These are phyloP conservation scores for Berberis vulgaris DNA, from an alignment of 164 flowering plant genomes.

Conservation along the genomic window DNA sequence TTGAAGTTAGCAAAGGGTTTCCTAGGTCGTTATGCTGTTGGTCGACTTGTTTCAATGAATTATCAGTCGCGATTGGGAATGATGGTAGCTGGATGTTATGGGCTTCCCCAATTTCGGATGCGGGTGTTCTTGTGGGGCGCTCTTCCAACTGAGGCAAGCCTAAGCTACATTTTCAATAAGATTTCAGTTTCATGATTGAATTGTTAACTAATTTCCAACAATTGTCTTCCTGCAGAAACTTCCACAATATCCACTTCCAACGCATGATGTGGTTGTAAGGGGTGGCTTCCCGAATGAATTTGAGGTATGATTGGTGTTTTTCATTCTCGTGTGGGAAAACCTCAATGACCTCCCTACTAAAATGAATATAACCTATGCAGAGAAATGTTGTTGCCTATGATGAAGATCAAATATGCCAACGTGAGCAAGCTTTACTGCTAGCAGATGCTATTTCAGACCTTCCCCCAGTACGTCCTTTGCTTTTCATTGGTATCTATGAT, in stretches of 20 bases:
- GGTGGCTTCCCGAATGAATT: conserved; percentile 50
- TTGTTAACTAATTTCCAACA: neutral
- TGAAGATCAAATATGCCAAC: conserved; percentile 14
- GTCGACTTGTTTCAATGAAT: conserved; percentile 50
- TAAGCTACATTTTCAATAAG: neutral
- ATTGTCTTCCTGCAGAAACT: conserved; percentile 33
- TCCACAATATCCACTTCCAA: conserved; percentile 76
- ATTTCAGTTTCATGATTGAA: neutral
- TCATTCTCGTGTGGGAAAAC: neutral
- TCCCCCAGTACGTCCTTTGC: conserved; percentile 44
- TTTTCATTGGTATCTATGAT: neutral
- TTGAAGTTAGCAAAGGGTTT: conserved; percentile 49
- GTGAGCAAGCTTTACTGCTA: conserved; percentile 34
- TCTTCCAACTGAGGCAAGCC: conserved; percentile 29
- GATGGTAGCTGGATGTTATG: conserved; percentile 84
- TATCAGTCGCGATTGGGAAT: conserved; percentile 76
- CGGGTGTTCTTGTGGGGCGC: conserved; percentile 59
- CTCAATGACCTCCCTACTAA: too few species aligned
- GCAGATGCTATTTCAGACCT: conserved; percentile 79
- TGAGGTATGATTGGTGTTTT: conserved; percentile 37
- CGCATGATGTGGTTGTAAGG: conserved; percentile 56
- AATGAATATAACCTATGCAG: conserved; percentile 21
- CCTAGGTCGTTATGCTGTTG: conserved; percentile 66
- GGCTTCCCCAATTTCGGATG: conserved; percentile 77
- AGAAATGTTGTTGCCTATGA: conserved; percentile 37